Evolutionary conservation across 2,329 filamentous ascomycete species (phyloP).

Genomic region (Daldinia sp.): DNA sequence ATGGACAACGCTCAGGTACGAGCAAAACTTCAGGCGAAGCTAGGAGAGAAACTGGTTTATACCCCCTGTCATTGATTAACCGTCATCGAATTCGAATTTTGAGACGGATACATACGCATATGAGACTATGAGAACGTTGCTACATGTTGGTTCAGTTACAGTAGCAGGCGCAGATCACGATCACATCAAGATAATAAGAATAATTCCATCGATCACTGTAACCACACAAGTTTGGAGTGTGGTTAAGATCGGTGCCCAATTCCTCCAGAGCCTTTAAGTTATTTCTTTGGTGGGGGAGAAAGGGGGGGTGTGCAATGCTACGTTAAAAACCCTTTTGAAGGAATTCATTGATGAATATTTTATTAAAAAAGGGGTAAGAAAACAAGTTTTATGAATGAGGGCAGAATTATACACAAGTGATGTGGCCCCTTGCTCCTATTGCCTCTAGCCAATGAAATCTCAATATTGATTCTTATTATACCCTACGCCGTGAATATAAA

Average conservation of each 20-base stretch:
- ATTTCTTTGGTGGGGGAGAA: conserved; percentile 13
- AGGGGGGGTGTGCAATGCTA: conserved; percentile 29
- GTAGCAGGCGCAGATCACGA: conserved; percentile 38
- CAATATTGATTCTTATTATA: not conserved
- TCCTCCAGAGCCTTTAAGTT: conserved; percentile 15
- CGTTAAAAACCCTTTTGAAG: conserved; percentile 27
- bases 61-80: conserved; percentile 37
- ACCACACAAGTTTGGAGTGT: conserved; percentile 30
- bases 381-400: conserved; percentile 27
- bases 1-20: conserved; percentile 10
- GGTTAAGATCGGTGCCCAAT: conserved; percentile 42
- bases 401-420: conserved; percentile 13
- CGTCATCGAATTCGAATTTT: conserved; percentile 21
- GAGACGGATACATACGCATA: conserved; percentile 20
- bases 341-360: conserved; percentile 27
- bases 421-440: conserved; percentile 24
- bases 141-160: conserved; percentile 23
- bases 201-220: conserved; percentile 42
- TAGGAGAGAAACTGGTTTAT: conserved; percentile 33
- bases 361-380: conserved; percentile 37
- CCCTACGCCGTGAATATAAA: conserved; percentile 25
- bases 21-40: conserved; percentile 11
- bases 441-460: conserved; percentile 1
- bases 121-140: conserved; percentile 7
- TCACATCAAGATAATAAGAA: conserved; percentile 42